A percentile compares a stretch with the other conserved stretches of the same genome.
Evolutionary conservation across 2,329 filamentous ascomycete species (phyloP).

Genomic region (Simplicillium sp.): DNA sequence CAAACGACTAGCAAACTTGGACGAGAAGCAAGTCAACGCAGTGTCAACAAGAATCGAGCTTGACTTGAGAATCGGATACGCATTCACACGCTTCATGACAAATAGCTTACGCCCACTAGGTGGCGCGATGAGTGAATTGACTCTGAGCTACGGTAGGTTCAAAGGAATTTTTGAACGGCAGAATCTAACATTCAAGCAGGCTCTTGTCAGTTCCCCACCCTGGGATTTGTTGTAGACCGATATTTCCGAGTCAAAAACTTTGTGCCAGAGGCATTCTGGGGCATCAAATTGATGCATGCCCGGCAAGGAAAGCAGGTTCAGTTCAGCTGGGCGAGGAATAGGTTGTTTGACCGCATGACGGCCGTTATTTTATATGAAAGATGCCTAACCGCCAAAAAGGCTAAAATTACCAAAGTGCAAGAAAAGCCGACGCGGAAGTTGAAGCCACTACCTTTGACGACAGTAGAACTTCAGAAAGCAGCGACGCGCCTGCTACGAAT

Average conservation of each 20-base stretch:
- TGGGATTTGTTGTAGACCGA: slow-evolving; percentile 93
- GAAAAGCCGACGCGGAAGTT: slow-evolving; percentile 91
- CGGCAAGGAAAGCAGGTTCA: slow-evolving; percentile 70
- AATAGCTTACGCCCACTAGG: slow-evolving; percentile 66
- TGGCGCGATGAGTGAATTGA: slow-evolving; percentile 50
- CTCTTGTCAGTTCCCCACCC: slow-evolving; percentile 92
- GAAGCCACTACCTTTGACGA: slow-evolving; percentile 88
- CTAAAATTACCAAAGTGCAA: slow-evolving; percentile 74
- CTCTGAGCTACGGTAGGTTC: slow-evolving; percentile 70
- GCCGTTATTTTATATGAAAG: slow-evolving; percentile 77
- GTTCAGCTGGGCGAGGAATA: slow-evolving; percentile 74
- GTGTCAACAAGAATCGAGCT: slow-evolving; percentile 85
- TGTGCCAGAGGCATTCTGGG: slow-evolving; percentile 86
- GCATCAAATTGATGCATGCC: slow-evolving; percentile 72
- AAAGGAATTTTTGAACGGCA: neutral
- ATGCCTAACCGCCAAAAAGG: slow-evolving; percentile 66
- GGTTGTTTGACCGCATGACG: slow-evolving; percentile 79
- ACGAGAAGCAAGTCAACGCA: slow-evolving; percentile 78
- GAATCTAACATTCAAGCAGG: slow-evolving; percentile 31
- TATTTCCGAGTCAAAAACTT: slow-evolving; percentile 94
- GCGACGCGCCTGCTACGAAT: slow-evolving; percentile 84
- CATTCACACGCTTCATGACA: slow-evolving; percentile 84
- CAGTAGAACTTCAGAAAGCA: slow-evolving; percentile 93
- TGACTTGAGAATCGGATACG: slow-evolving; percentile 83
- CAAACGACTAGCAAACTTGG: slow-evolving; percentile 63